Percentiles rank a stretch among this genome's conserved stretches.
phyloP scores from a whole-genome alignment of 352 stramenopile species.

The Phytophthora foliorum region DNA sequence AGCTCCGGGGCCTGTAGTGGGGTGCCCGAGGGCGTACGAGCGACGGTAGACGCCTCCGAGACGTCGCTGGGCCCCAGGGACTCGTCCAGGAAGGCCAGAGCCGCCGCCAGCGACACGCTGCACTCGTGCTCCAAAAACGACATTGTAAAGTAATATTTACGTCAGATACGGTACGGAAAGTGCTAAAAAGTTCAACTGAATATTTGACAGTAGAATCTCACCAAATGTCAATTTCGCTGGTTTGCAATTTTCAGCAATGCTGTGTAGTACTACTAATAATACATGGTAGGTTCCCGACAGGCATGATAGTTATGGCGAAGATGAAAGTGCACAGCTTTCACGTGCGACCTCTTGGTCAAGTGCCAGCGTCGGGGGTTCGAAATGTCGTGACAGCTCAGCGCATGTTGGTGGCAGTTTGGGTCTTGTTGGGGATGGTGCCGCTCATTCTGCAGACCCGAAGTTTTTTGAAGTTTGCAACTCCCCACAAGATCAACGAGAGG shows the following conservation, averaged over 20 bases:
- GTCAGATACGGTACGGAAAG: no score
- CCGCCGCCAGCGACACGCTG: conserved; percentile 5
- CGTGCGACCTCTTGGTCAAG: neutral
- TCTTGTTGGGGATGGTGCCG: conserved; percentile 12
- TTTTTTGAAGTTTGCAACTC: conserved; percentile 26
- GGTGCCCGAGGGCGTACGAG: neutral
- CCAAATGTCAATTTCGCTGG: no score
- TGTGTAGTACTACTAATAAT: no score
- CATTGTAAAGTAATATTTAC: neutral
- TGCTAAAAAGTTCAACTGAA: no score
- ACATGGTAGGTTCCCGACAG: no score
- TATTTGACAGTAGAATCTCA: no score
- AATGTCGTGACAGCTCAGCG: no score
- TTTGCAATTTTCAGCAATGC: no score
- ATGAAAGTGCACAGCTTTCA: no score
- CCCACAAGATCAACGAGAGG: conserved; percentile 23
- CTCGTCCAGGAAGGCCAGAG: conserved; percentile 29
- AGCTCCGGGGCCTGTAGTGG: conserved; percentile 1
- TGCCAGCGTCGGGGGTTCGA: neutral
- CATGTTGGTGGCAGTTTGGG: conserved; percentile 10
- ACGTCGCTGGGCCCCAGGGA: neutral
- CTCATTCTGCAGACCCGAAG: conserved; percentile 30
- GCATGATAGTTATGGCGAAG: no score
- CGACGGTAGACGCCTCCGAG: neutral
- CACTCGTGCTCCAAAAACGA: conserved; percentile 16